Percentiles rank a stretch among this genome's conserved stretches.
phyloP scores from a whole-genome alignment of 352 stramenopile species.

The Pilasporangium apinafurcum region DNA sequence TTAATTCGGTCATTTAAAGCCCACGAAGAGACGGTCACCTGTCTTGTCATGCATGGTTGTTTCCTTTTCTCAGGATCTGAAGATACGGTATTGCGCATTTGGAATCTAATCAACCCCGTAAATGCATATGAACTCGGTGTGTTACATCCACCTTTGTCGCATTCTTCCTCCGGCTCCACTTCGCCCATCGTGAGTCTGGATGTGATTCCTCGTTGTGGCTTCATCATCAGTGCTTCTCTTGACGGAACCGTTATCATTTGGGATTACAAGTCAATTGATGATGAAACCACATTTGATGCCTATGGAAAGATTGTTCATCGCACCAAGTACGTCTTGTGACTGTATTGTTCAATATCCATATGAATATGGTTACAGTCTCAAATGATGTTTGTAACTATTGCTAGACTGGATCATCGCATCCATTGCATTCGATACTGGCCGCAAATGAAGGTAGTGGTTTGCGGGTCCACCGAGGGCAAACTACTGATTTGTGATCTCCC shows the following conservation, averaged over 20 bases:
- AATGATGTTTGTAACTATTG: background rate
- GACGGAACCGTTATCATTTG: constrained; percentile 58
- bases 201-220: constrained; percentile 19
- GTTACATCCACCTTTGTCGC: constrained; percentile 25
- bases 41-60: constrained; percentile 50
- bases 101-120: constrained; percentile 43
- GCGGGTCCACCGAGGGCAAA: constrained; percentile 21
- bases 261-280: constrained; percentile 47
- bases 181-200: constrained; percentile 53
- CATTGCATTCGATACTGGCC: constrained; percentile 29
- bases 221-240: constrained; percentile 35
- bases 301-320: constrained; percentile 39
- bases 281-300: constrained; percentile 24
- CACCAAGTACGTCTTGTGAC: constrained; percentile 19
- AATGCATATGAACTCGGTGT: constrained; percentile 52
- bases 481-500: constrained; percentile 21
- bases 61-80: constrained; percentile 80
- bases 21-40: constrained; percentile 42
- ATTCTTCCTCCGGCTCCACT: constrained; percentile 21
- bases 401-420: constrained; percentile 18
- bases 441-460: constrained; percentile 16
- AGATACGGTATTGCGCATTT: constrained; percentile 52
- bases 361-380: background rate
- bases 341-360: background rate
- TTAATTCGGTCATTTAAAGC: constrained; percentile 41